Evolutionary conservation across 2,329 filamentous ascomycete genomes (phyloP).

Genomic region (Fusarium vanettenii): DNA sequence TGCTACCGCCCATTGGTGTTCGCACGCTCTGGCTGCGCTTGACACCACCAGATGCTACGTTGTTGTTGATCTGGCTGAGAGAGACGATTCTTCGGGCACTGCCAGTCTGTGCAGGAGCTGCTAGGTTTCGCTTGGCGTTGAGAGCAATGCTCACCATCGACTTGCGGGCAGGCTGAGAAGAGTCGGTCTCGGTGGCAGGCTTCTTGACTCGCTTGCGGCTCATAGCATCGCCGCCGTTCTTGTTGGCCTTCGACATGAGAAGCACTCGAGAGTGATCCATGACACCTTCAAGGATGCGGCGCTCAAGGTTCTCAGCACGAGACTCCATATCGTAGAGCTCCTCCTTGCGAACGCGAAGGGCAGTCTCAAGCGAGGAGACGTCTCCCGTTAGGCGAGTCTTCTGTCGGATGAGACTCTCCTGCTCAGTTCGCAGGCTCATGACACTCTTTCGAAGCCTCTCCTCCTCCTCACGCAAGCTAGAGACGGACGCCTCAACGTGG

Average conservation of each 20-base stretch:
- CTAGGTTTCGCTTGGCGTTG: conserved; percentile 61
- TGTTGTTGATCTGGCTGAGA: conserved; percentile 88
- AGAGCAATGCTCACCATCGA: conserved; percentile 66
- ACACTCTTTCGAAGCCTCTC: conserved; percentile 66
- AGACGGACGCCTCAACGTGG: conserved; percentile 67
- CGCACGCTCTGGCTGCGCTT: conserved; percentile 84
- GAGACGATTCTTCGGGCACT: conserved; percentile 86
- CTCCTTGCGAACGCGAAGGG: conserved; percentile 87
- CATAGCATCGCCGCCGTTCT: conserved; percentile 64
- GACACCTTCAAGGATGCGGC: conserved; percentile 92
- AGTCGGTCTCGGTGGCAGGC: conserved; percentile 43
- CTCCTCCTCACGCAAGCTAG: conserved; percentile 63
- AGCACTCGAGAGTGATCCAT: conserved; percentile 95
- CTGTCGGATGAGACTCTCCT: conserved; percentile 80
- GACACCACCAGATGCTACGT: conserved; percentile 72
- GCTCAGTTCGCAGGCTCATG: conserved; percentile 71
- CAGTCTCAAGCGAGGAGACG: conserved; percentile 90
- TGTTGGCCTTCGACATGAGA: conserved; percentile 77
- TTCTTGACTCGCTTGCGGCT: conserved; percentile 67
- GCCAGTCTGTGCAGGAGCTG: conserved; percentile 60
- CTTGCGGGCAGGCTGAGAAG: conserved; percentile 41
- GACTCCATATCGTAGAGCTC: conserved; percentile 92
- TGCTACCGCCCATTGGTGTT: conserved; percentile 58
- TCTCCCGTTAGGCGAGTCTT: conserved; percentile 86
- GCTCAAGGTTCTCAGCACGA: conserved; percentile 88